Evolutionary conservation across 2,329 filamentous ascomycete species (phyloP).

Genomic region (Metarhizium humberi): DNA sequence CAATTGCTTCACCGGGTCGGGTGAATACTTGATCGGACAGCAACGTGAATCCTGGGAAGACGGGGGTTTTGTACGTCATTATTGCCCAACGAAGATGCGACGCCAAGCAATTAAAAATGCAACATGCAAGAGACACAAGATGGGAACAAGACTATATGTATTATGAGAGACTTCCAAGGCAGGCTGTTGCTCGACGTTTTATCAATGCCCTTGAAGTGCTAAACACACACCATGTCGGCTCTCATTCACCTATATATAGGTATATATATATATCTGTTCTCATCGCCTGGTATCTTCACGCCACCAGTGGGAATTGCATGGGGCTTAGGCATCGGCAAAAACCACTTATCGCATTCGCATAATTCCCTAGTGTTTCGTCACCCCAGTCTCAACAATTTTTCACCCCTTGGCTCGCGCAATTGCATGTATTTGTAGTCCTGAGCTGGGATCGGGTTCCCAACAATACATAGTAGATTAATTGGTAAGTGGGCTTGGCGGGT

Average conservation of each 20-base stretch:
- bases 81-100: neutral
- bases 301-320: neutral
- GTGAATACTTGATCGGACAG: conserved; percentile 39
- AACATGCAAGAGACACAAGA: neutral
- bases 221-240: neutral
- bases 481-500: neutral
- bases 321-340: neutral
- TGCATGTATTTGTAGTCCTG: neutral
- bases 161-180: neutral
- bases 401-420: neutral
- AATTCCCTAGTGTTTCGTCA: neutral
- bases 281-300: neutral
- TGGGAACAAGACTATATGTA: neutral
- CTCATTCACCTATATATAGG: neutral
- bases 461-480: neutral
- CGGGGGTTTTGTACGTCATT: conserved; percentile 8
- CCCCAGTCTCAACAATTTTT: neutral
- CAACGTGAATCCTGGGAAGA: conserved; percentile 33
- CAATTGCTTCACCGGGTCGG: conserved; percentile 23
- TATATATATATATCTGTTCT: neutral
- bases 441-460: neutral
- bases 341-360: neutral
- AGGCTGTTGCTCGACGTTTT: neutral
- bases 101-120: neutral
- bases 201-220: neutral